These are phyloP conservation scores for Psilocybe azurescens DNA, from an alignment of 768 basidiomycete species.

Conservation along the genomic window DNA sequence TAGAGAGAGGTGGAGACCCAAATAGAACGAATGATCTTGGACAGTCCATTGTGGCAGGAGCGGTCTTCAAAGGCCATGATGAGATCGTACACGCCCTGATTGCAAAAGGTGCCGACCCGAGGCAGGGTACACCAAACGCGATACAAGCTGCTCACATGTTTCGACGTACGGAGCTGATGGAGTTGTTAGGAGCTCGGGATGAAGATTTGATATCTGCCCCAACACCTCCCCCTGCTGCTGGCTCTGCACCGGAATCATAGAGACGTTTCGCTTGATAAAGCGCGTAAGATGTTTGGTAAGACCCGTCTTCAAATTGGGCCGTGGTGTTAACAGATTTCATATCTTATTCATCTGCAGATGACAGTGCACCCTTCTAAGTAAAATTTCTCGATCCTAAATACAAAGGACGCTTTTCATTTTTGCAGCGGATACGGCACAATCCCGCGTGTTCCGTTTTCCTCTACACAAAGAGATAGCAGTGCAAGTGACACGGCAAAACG, in stretches of 20 bases:
- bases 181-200: constrained; percentile 61
- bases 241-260: not conserved
- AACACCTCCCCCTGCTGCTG: constrained; percentile 22
- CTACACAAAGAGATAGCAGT: too few relatives aligned
- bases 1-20: constrained; percentile 64
- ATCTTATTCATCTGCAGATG: too few relatives aligned
- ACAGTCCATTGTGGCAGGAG: constrained; percentile 78
- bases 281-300: not conserved
- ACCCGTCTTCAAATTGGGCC: too few relatives aligned
- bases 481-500: too few relatives aligned
- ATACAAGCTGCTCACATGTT: constrained; percentile 76
- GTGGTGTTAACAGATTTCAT: not conserved
- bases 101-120: constrained; percentile 64
- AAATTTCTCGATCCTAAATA: too few relatives aligned
- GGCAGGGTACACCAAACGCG: constrained; percentile 68
- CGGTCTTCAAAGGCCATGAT: constrained; percentile 75
- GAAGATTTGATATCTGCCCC: constrained; percentile 53
- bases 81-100: constrained; percentile 65
- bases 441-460: too few relatives aligned
- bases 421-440: too few relatives aligned
- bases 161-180: constrained; percentile 57
- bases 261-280: not conserved
- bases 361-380: too few relatives aligned
- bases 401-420: too few relatives aligned
- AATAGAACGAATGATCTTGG: constrained; percentile 73